A percentile compares a stretch with the other conserved stretches of the same genome.
phyloP scores from a whole-genome alignment of 805 yeast species.

The Lipomyces kockii region DNA sequence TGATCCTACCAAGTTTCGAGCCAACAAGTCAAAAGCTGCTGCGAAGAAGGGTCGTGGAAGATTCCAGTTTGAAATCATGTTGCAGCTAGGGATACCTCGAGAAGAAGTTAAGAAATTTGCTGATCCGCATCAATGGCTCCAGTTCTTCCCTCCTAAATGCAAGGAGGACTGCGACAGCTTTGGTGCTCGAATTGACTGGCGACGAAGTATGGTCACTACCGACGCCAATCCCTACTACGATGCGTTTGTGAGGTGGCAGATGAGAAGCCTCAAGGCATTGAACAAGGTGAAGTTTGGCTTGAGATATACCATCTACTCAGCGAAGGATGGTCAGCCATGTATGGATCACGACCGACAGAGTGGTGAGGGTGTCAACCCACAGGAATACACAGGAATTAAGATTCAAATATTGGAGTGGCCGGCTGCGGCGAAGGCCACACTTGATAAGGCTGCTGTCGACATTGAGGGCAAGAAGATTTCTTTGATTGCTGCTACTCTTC shows the following conservation, averaged over 20 bases:
- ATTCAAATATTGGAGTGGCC: conserved; percentile 68
- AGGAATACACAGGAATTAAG: conserved; percentile 93
- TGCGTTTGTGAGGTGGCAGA: conserved; percentile 94
- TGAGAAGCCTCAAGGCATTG: conserved; percentile 78
- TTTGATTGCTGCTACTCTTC: conserved; percentile 93
- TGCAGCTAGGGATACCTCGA: conserved; percentile 84
- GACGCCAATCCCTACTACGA: conserved; percentile 95
- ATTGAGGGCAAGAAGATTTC: conserved; percentile 64
- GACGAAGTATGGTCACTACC: conserved; percentile 93
- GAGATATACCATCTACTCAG: conserved; percentile 95
- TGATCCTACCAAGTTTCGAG: conserved; percentile 88
- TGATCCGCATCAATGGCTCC: conserved; percentile 88
- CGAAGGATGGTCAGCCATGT: conserved; percentile 98
- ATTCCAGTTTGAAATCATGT: conserved; percentile 95
- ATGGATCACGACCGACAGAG: conserved; percentile 98
- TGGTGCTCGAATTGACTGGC: conserved; percentile 98
- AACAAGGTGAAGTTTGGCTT: conserved; percentile 98
- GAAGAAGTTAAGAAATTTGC: conserved; percentile 88
- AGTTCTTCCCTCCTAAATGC: conserved; percentile 88
- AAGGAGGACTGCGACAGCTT: conserved; percentile 75
- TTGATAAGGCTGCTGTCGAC: conserved; percentile 52
- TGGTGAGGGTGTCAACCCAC: conserved; percentile 97
- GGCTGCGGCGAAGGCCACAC: conserved; percentile 55
- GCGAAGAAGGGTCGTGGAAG: conserved; percentile 94
- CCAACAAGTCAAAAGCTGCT: conserved; percentile 90